Evolutionary conservation across 202 grass and related monocot species (phyloP).

Genomic region (Panicum virgatum): DNA sequence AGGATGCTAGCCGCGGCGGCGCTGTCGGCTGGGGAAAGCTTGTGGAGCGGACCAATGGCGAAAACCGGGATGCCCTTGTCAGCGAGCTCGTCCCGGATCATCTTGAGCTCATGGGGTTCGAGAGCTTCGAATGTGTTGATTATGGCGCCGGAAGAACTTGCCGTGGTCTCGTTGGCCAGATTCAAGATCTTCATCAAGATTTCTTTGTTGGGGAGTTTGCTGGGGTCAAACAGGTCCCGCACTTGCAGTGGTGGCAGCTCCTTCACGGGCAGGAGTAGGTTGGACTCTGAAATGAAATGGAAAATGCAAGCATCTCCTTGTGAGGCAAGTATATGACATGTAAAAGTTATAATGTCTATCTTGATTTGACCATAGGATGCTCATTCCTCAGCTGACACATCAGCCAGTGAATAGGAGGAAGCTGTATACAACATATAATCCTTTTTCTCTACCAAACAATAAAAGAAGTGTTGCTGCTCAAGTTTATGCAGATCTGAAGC

Average conservation of each 20-base stretch:
- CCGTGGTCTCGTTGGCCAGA: neutral
- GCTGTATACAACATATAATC: too few species aligned
- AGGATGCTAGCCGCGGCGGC: constrained; percentile 10
- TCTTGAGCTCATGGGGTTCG: constrained; percentile 24
- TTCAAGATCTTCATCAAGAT: neutral
- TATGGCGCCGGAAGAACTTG: constrained; percentile 39
- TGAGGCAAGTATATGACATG: neutral
- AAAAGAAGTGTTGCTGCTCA: too few species aligned
- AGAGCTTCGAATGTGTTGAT: constrained; percentile 54
- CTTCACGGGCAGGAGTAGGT: constrained; percentile 11
- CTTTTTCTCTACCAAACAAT: too few species aligned
- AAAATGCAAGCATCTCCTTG: neutral
- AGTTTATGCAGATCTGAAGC: too few species aligned
- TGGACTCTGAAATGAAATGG: constrained; percentile 31
- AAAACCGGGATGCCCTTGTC: constrained; percentile 10
- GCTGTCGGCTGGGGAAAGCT: neutral
- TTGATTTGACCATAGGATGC: neutral
- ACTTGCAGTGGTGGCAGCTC: constrained; percentile 56
- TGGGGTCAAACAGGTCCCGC: constrained; percentile 38
- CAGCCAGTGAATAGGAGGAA: too few species aligned
- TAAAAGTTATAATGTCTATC: neutral
- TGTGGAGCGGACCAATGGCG: constrained; percentile 35
- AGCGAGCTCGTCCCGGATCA: constrained; percentile 19
- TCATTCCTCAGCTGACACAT: neutral
- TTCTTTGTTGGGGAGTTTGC: neutral